Conservation (phyloP, 2,329 filamentous ascomycete genomes). For the Aspergillus persii region DNA sequence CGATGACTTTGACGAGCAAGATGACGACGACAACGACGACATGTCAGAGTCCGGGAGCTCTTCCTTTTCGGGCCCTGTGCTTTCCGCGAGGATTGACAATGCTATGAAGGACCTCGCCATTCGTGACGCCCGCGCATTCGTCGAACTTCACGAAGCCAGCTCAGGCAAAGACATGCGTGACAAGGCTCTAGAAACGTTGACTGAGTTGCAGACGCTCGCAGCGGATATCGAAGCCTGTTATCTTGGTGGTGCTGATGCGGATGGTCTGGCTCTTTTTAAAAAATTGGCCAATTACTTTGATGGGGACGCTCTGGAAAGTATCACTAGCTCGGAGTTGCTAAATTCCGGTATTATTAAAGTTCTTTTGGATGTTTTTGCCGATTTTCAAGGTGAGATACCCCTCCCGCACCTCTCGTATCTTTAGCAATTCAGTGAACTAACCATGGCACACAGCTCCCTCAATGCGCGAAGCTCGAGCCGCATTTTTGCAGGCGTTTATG, state of each 20-base stretch:
- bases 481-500: slow-evolving; percentile 94
- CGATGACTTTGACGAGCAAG: slow-evolving; percentile 53
- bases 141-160: slow-evolving; percentile 78
- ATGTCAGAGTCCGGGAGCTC: slow-evolving; percentile 69
- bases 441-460: slow-evolving; percentile 15
- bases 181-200: slow-evolving; percentile 74
- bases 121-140: slow-evolving; percentile 74
- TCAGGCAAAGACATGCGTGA: slow-evolving; percentile 71
- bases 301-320: slow-evolving; percentile 82
- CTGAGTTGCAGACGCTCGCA: slow-evolving; percentile 69
- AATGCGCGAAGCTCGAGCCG: slow-evolving; percentile 63
- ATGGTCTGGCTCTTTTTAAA: slow-evolving; percentile 68
- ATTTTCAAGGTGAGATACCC: slow-evolving; percentile 51
- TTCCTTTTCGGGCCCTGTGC: slow-evolving; percentile 45
- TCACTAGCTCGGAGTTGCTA: slow-evolving; percentile 91
- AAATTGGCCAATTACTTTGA: slow-evolving; percentile 82
- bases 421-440: neutral
- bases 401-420: neutral
- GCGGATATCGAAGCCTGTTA: slow-evolving; percentile 71
- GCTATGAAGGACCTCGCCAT: slow-evolving; percentile 71
- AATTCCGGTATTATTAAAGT: slow-evolving; percentile 86
- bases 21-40: slow-evolving; percentile 49
- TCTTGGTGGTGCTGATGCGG: slow-evolving; percentile 40
- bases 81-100: slow-evolving; percentile 42
- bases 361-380: slow-evolving; percentile 77